A percentile compares a stretch with the other conserved stretches of the same genome.
These are phyloP conservation scores for Coprinopsis sp. DNA, from an alignment of 768 basidiomycete species.

Conservation along the genomic window DNA sequence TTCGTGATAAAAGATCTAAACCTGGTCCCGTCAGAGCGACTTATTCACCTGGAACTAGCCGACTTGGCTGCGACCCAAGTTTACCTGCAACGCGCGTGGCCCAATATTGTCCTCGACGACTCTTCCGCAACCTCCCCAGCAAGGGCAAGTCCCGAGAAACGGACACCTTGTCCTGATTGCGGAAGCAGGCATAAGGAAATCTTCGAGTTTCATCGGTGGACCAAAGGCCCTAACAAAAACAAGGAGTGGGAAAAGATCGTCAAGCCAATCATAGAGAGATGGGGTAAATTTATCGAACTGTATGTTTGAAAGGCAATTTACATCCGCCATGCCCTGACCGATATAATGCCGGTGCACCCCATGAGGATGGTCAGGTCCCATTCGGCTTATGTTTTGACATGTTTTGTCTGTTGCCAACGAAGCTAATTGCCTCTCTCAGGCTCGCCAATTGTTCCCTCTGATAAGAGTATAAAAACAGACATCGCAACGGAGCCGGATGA, in stretches of 20 bases:
- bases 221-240: slow-evolving; percentile 48
- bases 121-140: slow-evolving; percentile 13
- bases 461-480: slow-evolving; percentile 3
- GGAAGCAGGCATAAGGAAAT: slow-evolving; percentile 71
- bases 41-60: slow-evolving; percentile 76
- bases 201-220: slow-evolving; percentile 61
- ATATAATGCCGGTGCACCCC: no score
- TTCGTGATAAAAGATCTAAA: background rate
- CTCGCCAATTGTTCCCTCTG: background rate
- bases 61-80: slow-evolving; percentile 56
- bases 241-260: slow-evolving; percentile 75
- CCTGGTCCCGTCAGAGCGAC: slow-evolving; percentile 42
- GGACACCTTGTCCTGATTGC: slow-evolving; percentile 33
- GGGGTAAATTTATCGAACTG: slow-evolving; percentile 62
- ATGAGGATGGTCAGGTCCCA: no score
- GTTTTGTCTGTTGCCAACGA: slow-evolving; percentile 2
- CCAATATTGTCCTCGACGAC: slow-evolving; percentile 21
- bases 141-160: slow-evolving; percentile 15
- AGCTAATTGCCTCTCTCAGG: no score
- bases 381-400: background rate
- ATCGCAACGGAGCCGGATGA: background rate
- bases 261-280: slow-evolving; percentile 70
- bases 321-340: no score
- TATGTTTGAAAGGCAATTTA: no score
- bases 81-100: slow-evolving; percentile 56